Base-by-base conservation (phyloP, 78 protist genomes). In the Diacronema lutheri region DNA sequence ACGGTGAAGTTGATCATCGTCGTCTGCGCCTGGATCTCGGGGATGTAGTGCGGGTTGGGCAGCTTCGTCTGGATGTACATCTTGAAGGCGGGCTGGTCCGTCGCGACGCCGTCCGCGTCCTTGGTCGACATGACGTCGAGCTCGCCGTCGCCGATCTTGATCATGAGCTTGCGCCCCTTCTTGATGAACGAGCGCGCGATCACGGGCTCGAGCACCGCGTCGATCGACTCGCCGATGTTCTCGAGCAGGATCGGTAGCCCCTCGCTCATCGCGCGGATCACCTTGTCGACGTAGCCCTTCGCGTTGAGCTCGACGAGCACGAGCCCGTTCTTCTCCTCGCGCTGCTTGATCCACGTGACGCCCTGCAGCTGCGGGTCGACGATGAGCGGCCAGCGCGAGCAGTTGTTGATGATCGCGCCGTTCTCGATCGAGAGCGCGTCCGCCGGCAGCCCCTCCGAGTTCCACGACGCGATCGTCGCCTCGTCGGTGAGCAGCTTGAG, bases 311-410 rank as follows among this genome's bases (percentile, higher is more conserved):
- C 41, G n/a, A 78, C 25, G n/a, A 37, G 0, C 58, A 41, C n/a
- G 25, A 92, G 71, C 58, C 83, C 90, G 55, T 69, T 69, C 14
- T 6, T 6, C 69, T 83, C 90, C 65, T 84, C 68, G 64, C 57
- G 80, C 61, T 35, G 23, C 7, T 10, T 11, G 40, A 84, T 84
- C 87, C 95, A 93, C 44, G 44, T 72, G 46, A 88, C 44, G 72
- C 92, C 95, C 84, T 93, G 95, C 41, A 90, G 88, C 94, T 96
- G 98, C 38, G 98, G 98, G 65, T 96, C 98, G 60, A 96, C 86
- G 56, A 94, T 84, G 35, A 96, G 93, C 57, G 98, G 97, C 93
- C 93, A 93, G 46, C 97, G 96, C 61, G 78, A 81, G 29, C 92
- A 86, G 31, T 9, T 21, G 21, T 66, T 31, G 33, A 81, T 20